Evolutionary conservation across 1,284 basidiomycete genomes (phyloP), one percentile per base, ranked within the genome.

Genomic region (Pseudozyma tsukubaensis): DNA sequence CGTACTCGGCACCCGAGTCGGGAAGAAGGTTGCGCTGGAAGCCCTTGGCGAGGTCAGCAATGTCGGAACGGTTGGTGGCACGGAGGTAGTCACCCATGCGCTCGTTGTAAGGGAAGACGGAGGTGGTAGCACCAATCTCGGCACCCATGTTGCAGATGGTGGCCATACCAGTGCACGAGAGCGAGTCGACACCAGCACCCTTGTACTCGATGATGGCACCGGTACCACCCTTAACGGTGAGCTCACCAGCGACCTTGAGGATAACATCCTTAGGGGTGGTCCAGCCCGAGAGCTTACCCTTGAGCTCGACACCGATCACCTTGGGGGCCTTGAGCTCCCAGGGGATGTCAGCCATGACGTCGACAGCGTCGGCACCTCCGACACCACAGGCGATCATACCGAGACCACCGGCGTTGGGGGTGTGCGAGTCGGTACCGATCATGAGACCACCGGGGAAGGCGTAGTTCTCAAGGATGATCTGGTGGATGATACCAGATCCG

Each of bases 91-190:
- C 89, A 82, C 86, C 89, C 95, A 98, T 98, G 83, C 94, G 93
- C 80, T 88, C 86, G 89, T 98, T 99, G 91, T 92, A 99, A 80
- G 97, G 97, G 94, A 99, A 99, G 81, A 98, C 87, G 18, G 96
- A 98, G 55, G 97, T 98, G 45, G 96, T 99, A 53, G 96, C 96
- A 86, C 97, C 96, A 83, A 99, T 98, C 87, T 99, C 96, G 84
- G 97, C 97, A 89, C 97, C 97, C 96, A 98, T 99, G 91, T 98
- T 99, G 87, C 96, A 98, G 82, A 97, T 94, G 55, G 96, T 99
- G 67, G 93, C 97, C 96, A 98, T 98, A 88, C 96, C 97, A 50
- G 96, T 99, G 89, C 92, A 94, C 52, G 95, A 97, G 76, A 99
- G 90, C 36, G 93, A 93, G 85, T 96, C 92, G 80, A 99, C 92